phyloP scores from a whole-genome alignment of 345 rosid genomes.

The Eucalyptus microcorys region DNA sequence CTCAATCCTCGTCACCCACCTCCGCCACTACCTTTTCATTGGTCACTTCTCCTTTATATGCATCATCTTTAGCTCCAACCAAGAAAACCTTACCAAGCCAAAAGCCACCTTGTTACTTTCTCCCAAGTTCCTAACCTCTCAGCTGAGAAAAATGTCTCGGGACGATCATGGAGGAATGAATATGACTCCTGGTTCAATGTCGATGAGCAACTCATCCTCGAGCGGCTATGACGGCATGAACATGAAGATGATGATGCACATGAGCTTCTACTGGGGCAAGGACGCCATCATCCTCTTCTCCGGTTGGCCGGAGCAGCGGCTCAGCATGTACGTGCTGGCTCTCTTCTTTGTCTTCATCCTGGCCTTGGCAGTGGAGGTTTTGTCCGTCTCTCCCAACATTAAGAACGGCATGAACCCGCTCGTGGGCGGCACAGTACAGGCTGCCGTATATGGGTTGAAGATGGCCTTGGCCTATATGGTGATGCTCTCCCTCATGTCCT shows the following conservation, averaged over 20 bases:
- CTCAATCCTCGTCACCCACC: not conserved
- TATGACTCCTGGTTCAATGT: not conserved
- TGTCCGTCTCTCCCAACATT: not conserved
- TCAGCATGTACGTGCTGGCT: slow-evolving; percentile 22
- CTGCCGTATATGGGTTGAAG: not conserved
- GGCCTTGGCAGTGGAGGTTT: slow-evolving; percentile 7
- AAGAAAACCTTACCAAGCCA: not conserved
- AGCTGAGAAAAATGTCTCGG: not conserved
- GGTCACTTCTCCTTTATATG: not conserved
- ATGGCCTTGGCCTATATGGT: slow-evolving; percentile 1
- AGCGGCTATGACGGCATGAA: not conserved
- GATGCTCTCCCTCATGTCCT: slow-evolving; percentile 11
- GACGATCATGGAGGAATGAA: not conserved
- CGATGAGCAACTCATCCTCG: not conserved
- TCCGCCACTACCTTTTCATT: not conserved
- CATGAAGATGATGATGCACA: slow-evolving; percentile 16
- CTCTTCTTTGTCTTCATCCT: slow-evolving; percentile 11
- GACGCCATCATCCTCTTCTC: slow-evolving; percentile 21
- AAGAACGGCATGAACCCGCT: not conserved
- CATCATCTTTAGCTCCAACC: not conserved
- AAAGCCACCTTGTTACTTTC: not conserved
- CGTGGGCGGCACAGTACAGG: not conserved
- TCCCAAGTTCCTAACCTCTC: not conserved
- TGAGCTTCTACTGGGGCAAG: slow-evolving; percentile 31
- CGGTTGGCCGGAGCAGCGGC: slow-evolving; percentile 19